Percentiles rank a stretch among this genome's conserved stretches.
Evolutionary conservation across 371 early-diverging fungal genomes (phyloP).

Genomic region (Nematocida ausubeli): DNA sequence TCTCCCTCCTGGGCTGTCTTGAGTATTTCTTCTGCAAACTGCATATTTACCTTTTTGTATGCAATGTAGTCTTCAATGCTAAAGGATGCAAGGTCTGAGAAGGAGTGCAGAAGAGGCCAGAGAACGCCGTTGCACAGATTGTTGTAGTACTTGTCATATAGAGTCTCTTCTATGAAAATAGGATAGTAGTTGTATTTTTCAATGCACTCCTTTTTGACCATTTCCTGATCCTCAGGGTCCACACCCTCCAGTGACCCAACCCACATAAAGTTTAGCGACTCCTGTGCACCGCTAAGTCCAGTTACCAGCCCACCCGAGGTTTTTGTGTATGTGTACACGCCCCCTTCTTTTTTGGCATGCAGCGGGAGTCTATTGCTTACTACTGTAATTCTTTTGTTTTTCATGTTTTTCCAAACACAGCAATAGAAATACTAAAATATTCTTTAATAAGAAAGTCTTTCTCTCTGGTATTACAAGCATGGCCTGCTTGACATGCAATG

Average conservation of each 20-base stretch:
- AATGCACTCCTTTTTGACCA: slow-evolving; percentile 73
- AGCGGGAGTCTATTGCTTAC: slow-evolving; percentile 97
- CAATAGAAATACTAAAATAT: background rate
- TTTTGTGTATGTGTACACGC: slow-evolving; percentile 73
- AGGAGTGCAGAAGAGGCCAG: slow-evolving; percentile 97
- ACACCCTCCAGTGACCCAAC: slow-evolving; percentile 93
- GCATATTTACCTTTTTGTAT: slow-evolving; percentile 80
- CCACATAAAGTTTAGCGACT: slow-evolving; percentile 90
- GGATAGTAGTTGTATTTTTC: slow-evolving; percentile 82
- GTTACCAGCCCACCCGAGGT: slow-evolving; percentile 92
- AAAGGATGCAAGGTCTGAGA: slow-evolving; percentile 87
- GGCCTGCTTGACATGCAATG: no score
- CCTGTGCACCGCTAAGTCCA: slow-evolving; percentile 83
- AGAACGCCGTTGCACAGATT: slow-evolving; percentile 88
- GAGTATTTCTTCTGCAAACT: slow-evolving; percentile 79
- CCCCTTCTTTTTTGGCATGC: slow-evolving; percentile 75
- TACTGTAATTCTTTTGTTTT: slow-evolving; percentile 73
- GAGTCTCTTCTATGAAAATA: slow-evolving; percentile 85
- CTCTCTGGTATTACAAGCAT: no score
- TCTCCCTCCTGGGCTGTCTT: slow-evolving; percentile 80
- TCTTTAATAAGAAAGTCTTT: background rate
- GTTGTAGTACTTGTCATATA: slow-evolving; percentile 92
- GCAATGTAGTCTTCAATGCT: slow-evolving; percentile 85
- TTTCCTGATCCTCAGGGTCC: slow-evolving; percentile 74
- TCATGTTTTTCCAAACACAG: slow-evolving; percentile 5